These are phyloP conservation scores for Fusarium praegraminearum DNA, from an alignment of 2,329 filamentous ascomycete species.

Conservation along the genomic window DNA sequence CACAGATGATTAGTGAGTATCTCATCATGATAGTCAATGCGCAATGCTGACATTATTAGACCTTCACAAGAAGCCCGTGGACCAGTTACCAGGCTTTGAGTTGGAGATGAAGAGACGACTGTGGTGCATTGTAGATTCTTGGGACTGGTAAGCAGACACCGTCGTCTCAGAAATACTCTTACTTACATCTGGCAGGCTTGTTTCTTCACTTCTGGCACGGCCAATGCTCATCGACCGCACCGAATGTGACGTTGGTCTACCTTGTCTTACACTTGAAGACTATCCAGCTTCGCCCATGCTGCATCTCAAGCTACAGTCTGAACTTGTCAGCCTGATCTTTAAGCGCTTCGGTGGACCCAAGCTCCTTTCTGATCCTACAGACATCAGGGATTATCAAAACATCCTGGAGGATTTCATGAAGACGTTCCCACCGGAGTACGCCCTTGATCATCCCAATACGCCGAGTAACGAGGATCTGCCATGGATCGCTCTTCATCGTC, in stretches of 20 bases:
- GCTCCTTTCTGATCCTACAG: constrained; percentile 1
- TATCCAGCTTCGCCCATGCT: constrained; percentile 27
- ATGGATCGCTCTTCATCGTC: constrained; percentile 25
- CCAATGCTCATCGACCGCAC: constrained; percentile 27
- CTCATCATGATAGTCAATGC: accelerated
- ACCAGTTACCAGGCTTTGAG: constrained; percentile 13
- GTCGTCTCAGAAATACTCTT: accelerated
- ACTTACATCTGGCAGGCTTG: constrained; percentile 5
- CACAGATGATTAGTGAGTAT: constrained; percentile 25
- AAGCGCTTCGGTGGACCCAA: constrained; percentile 20
- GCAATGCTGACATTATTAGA: background rate
- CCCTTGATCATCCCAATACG: constrained; percentile 20
- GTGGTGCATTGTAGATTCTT: constrained; percentile 28
- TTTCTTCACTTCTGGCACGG: constrained; percentile 12
- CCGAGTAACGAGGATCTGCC: constrained; percentile 9
- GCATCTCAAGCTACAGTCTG: constrained; percentile 26
- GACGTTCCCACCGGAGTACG: constrained; percentile 19
- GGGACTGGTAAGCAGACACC: constrained; percentile 11
- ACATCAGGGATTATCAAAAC: constrained; percentile 15
- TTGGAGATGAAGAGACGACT: constrained; percentile 26
- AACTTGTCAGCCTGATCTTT: constrained; percentile 25
- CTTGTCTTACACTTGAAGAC: constrained; percentile 15
- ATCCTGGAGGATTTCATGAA: constrained; percentile 24
- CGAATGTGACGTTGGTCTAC: constrained; percentile 24
- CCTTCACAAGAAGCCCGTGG: constrained; percentile 15